A percentile compares a stretch with the other conserved stretches of the same genome.
These are phyloP conservation scores for Artemisia tridentata DNA, from an alignment of 129 eudicot genomes.

Conservation along the genomic window DNA sequence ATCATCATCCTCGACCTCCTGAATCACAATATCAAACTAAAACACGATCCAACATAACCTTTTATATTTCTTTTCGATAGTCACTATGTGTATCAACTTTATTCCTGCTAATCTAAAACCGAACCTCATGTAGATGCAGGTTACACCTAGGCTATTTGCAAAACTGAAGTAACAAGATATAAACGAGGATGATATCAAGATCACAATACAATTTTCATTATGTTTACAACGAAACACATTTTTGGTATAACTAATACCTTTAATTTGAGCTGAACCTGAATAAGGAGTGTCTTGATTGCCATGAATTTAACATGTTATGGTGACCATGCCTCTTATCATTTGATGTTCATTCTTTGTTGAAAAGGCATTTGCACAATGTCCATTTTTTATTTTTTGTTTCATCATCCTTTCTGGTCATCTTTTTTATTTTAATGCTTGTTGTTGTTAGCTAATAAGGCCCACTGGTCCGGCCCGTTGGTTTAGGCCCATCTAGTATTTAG, in stretches of 20 bases:
- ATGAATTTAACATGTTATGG: conserved; percentile 13
- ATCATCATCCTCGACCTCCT: too few species aligned
- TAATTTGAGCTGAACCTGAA: conserved; percentile 35
- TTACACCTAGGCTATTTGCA: conserved; percentile 61
- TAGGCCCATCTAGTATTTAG: too few species aligned
- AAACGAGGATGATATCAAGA: conserved; percentile 12
- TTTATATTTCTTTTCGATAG: too few species aligned
- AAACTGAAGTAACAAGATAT: conserved; percentile 50
- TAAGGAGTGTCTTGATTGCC: conserved; percentile 43
- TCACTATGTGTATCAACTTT: too few species aligned
- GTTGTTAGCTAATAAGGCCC: too few species aligned
- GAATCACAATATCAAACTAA: too few species aligned
- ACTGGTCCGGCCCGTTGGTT: too few species aligned
- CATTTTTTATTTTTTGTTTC: too few species aligned
- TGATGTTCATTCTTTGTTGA: neutral
- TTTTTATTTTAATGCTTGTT: too few species aligned
- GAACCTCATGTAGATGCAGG: neutral
- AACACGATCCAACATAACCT: too few species aligned
- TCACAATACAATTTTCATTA: conserved; percentile 2
- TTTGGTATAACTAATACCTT: conserved; percentile 31
- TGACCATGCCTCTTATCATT: neutral
- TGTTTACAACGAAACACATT: conserved; percentile 26
- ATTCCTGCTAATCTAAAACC: neutral
- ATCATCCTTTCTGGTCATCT: too few species aligned
- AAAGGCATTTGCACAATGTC: neutral